A percentile compares a stretch with the other conserved stretches of the same genome.
phyloP scores from a whole-genome alignment of 768 basidiomycete genomes.

The Terana coerulea region DNA sequence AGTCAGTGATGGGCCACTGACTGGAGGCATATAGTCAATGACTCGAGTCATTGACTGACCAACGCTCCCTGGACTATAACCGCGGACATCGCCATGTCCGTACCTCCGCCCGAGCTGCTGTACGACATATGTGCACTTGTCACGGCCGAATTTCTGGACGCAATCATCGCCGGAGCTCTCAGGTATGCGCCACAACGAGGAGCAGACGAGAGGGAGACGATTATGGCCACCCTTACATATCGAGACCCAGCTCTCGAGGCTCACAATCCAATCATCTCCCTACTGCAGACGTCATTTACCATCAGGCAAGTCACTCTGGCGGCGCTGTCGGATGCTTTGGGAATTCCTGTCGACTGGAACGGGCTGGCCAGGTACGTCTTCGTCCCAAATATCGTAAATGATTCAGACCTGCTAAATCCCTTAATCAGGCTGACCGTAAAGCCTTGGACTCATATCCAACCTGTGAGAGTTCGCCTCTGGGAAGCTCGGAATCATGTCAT shows the following conservation, averaged over 20 bases:
- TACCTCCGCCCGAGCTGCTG: not conserved
- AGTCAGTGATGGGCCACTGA: too few species aligned
- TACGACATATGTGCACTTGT: not conserved
- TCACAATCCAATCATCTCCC: not conserved
- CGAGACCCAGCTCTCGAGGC: not conserved
- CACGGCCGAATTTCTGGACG: not conserved
- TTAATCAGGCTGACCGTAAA: not conserved
- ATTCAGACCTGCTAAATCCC: not conserved
- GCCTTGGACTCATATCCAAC: not conserved
- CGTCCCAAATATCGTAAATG: not conserved
- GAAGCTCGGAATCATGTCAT: not conserved
- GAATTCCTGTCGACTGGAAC: not conserved
- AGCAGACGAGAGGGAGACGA: not conserved
- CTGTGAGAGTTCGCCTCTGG: not conserved
- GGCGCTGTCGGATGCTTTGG: not conserved
- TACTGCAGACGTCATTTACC: not conserved
- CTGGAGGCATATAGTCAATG: too few species aligned
- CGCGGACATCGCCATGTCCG: too few species aligned
- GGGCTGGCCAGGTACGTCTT: not conserved
- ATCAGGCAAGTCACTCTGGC: not conserved
- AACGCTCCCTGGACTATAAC: too few species aligned
- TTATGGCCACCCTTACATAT: not conserved
- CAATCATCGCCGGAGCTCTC: not conserved
- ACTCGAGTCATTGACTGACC: too few species aligned
- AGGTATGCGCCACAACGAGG: not conserved